Conservation (phyloP, 345 rosid genomes). For the Excoecaria cochinchinensis region DNA sequence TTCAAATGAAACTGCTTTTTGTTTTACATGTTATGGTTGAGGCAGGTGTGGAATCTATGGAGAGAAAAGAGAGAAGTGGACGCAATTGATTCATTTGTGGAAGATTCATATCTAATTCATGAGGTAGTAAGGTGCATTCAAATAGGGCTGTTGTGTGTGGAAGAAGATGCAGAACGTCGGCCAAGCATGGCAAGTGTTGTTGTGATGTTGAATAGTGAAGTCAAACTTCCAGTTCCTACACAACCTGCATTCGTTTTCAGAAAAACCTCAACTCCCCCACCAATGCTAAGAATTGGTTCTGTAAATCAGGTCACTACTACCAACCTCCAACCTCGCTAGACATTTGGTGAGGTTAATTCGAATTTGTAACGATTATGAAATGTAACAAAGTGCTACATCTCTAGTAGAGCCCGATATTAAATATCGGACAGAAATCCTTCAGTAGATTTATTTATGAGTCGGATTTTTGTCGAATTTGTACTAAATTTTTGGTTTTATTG, state of each 20-base stretch:
- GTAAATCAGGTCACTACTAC: neutral
- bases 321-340: no score
- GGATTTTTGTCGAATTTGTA: no score
- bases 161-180: constrained; percentile 24
- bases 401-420: no score
- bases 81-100: constrained; percentile 24
- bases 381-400: no score
- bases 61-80: constrained; percentile 20
- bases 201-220: constrained; percentile 25
- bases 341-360: no score
- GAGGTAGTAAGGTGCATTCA: constrained; percentile 32
- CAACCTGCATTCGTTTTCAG: constrained; percentile 18
- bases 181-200: constrained; percentile 32
- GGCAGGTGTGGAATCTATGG: constrained; percentile 21
- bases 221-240: constrained; percentile 23
- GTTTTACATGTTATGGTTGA: neutral
- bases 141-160: constrained; percentile 36
- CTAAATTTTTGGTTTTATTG: no score
- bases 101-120: constrained; percentile 5
- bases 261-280: neutral
- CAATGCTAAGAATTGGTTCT: neutral
- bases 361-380: no score
- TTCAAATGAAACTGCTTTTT: neutral
- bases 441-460: no score
- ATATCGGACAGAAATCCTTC: no score